A percentile compares a stretch with the other conserved stretches of the same genome.
These are phyloP conservation scores for Claviceps spartinae DNA, from an alignment of 2,329 filamentous ascomycete species.

Conservation along the genomic window DNA sequence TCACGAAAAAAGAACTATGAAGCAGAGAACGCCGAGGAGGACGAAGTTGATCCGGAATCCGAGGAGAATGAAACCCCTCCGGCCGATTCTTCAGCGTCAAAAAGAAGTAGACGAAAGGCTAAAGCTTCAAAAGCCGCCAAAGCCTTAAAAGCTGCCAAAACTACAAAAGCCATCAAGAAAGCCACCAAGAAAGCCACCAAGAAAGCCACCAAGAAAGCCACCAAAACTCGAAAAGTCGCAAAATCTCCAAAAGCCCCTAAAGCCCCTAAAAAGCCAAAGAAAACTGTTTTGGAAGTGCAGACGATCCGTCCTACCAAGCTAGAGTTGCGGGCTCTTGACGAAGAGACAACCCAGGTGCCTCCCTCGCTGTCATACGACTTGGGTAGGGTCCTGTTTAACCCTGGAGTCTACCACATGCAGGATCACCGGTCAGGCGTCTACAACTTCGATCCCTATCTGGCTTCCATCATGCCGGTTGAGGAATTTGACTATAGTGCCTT, in stretches of 20 bases:
- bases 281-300: conserved; percentile 14
- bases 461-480: conserved; percentile 79
- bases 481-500: conserved; percentile 89
- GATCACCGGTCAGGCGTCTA: conserved; percentile 77
- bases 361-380: conserved; percentile 57
- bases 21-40: conserved; percentile 2
- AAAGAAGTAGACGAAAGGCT: background rate
- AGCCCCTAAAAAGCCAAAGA: background rate
- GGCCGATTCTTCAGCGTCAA: background rate
- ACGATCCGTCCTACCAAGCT: conserved; percentile 15
- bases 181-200: no score
- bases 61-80: background rate
- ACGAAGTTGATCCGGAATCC: background rate
- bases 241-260: background rate
- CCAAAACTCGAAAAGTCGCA: background rate
- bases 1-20: background rate
- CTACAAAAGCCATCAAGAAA: background rate
- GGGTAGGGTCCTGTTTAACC: conserved; percentile 88
- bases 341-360: conserved; percentile 14
- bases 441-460: conserved; percentile 94
- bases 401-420: conserved; percentile 81
- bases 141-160: background rate
- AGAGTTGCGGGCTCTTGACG: conserved; percentile 18
- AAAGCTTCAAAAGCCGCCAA: background rate
- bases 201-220: background rate